Evolutionary conservation across 208 protist genomes (phyloP).

Genomic region (Wallacemonas sp.): DNA sequence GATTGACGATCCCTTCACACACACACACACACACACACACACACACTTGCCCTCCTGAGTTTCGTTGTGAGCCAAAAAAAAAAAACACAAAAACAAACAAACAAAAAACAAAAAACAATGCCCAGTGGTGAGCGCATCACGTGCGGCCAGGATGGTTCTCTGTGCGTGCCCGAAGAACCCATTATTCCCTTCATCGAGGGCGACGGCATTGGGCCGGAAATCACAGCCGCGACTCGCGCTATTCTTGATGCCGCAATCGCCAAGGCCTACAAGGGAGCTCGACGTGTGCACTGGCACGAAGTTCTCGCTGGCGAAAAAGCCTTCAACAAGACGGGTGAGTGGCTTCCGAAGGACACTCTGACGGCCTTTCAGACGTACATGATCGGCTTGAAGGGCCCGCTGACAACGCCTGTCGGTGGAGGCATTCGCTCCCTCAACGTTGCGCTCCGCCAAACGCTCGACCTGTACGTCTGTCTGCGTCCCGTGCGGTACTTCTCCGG

Average conservation of each 20-base stretch:
- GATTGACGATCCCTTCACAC: background rate
- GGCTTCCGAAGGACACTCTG: constrained; percentile 43
- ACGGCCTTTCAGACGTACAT: constrained; percentile 31
- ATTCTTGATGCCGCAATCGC: constrained; percentile 39
- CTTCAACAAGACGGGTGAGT: constrained; percentile 19
- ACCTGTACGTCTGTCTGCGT: constrained; percentile 51
- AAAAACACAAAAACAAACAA: no score
- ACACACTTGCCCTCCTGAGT: constrained; percentile 1
- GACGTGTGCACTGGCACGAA: constrained; percentile 40
- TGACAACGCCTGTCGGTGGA: constrained; percentile 43
- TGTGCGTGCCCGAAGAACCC: constrained; percentile 29
- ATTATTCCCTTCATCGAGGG: constrained; percentile 58
- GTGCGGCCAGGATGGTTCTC: background rate
- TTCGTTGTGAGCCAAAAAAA: no score
- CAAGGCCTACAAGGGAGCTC: constrained; percentile 35
- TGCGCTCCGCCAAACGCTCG: constrained; percentile 43
- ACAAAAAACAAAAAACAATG: no score
- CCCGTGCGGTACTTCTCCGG: constrained; percentile 50
- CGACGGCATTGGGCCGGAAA: constrained; percentile 48
- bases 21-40: constrained; percentile 7
- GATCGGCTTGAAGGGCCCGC: constrained; percentile 44
- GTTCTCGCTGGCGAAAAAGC: constrained; percentile 44
- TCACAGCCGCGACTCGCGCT: constrained; percentile 28
- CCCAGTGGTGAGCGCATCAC: constrained; percentile 15
- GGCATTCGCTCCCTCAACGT: constrained; percentile 61